A percentile compares a stretch with the other conserved stretches of the same genome.
phyloP scores from a whole-genome alignment of 2,329 filamentous ascomycete genomes.

The Penicillium sclerotiorum region DNA sequence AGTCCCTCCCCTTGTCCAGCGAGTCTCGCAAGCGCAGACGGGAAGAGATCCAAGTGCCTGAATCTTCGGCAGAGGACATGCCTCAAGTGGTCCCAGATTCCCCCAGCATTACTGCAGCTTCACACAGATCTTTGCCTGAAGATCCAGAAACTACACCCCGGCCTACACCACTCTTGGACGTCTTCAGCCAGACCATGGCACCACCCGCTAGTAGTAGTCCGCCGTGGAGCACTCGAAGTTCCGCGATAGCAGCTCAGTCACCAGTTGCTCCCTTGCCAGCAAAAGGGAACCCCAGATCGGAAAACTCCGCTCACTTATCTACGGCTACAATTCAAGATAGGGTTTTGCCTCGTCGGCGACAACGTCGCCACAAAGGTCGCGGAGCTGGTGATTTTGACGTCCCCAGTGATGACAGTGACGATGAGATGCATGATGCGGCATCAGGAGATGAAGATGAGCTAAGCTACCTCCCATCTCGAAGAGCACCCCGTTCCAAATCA shows the following conservation, averaged over 20 bases:
- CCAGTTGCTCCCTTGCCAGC: constrained; percentile 2
- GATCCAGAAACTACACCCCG: constrained; percentile 13
- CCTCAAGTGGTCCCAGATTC: constrained; percentile 22
- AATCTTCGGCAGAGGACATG: constrained; percentile 24
- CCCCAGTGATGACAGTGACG: constrained; percentile 31
- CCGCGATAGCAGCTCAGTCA: constrained; percentile 12
- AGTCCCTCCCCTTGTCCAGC: constrained; percentile 29
- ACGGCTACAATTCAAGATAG: constrained; percentile 40
- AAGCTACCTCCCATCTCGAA: constrained; percentile 29
- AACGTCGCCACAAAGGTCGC: constrained; percentile 24
- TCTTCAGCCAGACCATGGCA: constrained; percentile 40
- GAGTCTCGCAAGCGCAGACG: constrained; percentile 44
- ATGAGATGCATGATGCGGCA: constrained; percentile 20
- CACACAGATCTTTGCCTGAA: constrained; percentile 6
- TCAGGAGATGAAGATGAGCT: constrained; percentile 43
- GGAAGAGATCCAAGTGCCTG: constrained; percentile 33
- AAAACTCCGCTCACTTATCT: constrained; percentile 27
- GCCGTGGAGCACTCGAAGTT: constrained; percentile 6
- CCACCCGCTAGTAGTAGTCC: constrained; percentile 44
- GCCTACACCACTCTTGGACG: constrained; percentile 20
- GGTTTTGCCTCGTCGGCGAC: constrained; percentile 39
- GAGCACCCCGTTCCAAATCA: constrained; percentile 20
- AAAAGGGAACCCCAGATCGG: constrained; percentile 1
- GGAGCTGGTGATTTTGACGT: constrained; percentile 23
- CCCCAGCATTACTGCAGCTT: constrained; percentile 18